A percentile compares a stretch with the other conserved stretches of the same genome.
Evolutionary conservation across 1,284 basidiomycete genomes (phyloP).

Genomic region (Papiliotrema nemorosa): DNA sequence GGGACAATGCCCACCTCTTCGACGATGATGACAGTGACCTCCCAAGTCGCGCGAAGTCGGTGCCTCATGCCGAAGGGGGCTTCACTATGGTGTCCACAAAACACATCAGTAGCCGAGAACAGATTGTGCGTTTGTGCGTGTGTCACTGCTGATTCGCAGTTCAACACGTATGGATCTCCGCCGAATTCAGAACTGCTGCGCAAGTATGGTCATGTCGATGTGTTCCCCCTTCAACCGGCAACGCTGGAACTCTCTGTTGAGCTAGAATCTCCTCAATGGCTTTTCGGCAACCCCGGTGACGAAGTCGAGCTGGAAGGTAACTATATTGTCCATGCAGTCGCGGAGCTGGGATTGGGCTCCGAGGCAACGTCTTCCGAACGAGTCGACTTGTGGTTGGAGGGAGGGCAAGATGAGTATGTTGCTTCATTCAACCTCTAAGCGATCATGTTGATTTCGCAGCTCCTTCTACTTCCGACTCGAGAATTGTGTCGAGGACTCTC

Average conservation of each 20-base stretch:
- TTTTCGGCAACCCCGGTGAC: conserved; percentile 74
- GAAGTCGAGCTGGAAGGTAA: conserved; percentile 81
- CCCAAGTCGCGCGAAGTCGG: background rate
- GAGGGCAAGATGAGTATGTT: conserved; percentile 83
- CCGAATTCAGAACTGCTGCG: conserved; percentile 93
- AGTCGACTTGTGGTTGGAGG: conserved; percentile 87
- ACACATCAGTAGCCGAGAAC: conserved; percentile 69
- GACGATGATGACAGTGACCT: conserved; percentile 21
- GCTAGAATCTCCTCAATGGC: conserved; percentile 25
- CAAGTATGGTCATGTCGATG: conserved; percentile 89
- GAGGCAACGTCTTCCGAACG: conserved; percentile 42
- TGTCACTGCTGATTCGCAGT: conserved; percentile 53
- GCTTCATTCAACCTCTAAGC: background rate
- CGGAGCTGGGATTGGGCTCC: conserved; percentile 11
- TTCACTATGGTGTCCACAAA: conserved; percentile 15
- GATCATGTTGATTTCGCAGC: conserved; percentile 8
- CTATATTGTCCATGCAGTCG: conserved; percentile 53
- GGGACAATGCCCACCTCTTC: conserved; percentile 62
- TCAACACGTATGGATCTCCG: conserved; percentile 93
- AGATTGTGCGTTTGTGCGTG: conserved; percentile 64
- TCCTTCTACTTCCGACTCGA: conserved; percentile 64
- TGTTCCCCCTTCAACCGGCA: conserved; percentile 50
- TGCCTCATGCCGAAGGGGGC: background rate
- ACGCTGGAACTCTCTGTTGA: too few relatives aligned
- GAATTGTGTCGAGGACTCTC: conserved; percentile 58